Percentiles rank a stretch among this genome's conserved stretches.
phyloP scores from a whole-genome alignment of 2,329 filamentous ascomycete genomes.

The Venturia asperata region DNA sequence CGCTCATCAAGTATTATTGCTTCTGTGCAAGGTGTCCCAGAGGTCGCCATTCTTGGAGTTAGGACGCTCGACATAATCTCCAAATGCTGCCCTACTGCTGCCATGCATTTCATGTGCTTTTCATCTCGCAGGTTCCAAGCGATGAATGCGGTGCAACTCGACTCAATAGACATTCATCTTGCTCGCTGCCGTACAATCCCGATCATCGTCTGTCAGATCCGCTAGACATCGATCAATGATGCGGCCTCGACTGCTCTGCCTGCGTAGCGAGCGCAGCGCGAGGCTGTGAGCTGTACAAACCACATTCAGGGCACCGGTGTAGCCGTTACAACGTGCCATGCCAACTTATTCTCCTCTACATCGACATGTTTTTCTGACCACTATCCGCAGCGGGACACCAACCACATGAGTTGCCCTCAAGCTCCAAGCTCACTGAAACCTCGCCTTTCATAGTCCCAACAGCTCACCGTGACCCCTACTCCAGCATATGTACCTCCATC shows the following conservation, averaged over 20 bases:
- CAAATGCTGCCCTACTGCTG: neutral
- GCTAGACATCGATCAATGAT: neutral
- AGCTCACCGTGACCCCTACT: slow-evolving; percentile 11
- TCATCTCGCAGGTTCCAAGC: neutral
- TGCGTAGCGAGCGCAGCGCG: neutral
- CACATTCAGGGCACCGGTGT: neutral
- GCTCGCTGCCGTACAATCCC: neutral
- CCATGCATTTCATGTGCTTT: neutral
- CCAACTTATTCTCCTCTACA: neutral
- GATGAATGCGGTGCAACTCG: neutral
- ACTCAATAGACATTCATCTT: neutral
- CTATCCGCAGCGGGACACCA: neutral
- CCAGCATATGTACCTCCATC: slow-evolving; percentile 3
- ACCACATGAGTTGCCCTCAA: neutral
- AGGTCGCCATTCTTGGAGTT: neutral
- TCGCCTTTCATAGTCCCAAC: slow-evolving; percentile 15
- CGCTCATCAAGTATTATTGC: neutral
- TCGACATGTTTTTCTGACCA: neutral
- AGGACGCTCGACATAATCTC: neutral
- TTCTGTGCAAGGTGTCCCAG: neutral
- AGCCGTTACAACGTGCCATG: neutral
- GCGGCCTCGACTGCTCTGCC: neutral
- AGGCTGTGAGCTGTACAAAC: neutral
- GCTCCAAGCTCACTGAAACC: slow-evolving; percentile 17
- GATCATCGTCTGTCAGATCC: neutral